Conservation (phyloP, 345 rosid species). For the Lepidium didymum region DNA sequence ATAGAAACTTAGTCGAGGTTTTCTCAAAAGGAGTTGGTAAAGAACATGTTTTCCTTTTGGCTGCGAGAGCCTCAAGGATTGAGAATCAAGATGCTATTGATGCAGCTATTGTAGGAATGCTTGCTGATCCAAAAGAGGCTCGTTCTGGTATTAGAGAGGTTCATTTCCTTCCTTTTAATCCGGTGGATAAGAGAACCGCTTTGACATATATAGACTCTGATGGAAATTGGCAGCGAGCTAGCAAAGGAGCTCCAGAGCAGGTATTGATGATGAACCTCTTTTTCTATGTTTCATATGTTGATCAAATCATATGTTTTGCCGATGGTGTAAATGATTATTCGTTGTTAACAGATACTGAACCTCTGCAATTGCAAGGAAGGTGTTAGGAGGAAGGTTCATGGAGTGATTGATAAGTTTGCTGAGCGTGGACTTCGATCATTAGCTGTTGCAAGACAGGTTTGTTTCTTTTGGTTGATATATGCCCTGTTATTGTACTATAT, state of each 20-base stretch:
- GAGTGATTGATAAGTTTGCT: constrained; percentile 80
- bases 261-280: constrained; percentile 17
- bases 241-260: constrained; percentile 97
- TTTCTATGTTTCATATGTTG: neutral
- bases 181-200: constrained; percentile 90
- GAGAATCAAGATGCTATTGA: constrained; percentile 94
- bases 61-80: constrained; percentile 84
- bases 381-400: constrained; percentile 59
- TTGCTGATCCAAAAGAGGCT: constrained; percentile 97
- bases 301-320: neutral
- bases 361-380: constrained; percentile 78
- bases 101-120: constrained; percentile 91
- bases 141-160: constrained; percentile 69
- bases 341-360: constrained; percentile 43
- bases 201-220: constrained; percentile 67
- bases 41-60: constrained; percentile 64
- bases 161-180: constrained; percentile 89
- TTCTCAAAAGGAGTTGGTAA: constrained; percentile 68
- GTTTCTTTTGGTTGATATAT: neutral
- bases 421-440: constrained; percentile 92
- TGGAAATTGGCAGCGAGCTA: constrained; percentile 77
- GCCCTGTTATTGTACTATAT: neutral
- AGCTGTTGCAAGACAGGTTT: constrained; percentile 85
- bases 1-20: constrained; percentile 63
- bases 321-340: neutral